Conservation (phyloP, 371 early-diverging fungal genomes). For the Mucor velutinosus region DNA sequence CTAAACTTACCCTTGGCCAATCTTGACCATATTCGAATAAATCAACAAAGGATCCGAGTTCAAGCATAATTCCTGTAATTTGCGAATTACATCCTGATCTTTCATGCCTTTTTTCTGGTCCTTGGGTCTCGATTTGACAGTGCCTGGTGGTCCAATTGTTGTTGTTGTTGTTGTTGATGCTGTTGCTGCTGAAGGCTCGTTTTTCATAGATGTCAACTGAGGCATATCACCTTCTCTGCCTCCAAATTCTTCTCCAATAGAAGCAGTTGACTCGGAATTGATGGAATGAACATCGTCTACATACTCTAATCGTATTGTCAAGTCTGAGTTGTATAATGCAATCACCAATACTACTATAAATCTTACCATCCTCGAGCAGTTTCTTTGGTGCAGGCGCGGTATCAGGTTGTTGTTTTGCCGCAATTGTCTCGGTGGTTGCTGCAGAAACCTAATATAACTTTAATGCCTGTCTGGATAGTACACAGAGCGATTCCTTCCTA, state of each 20-base stretch:
- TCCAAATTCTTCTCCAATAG: constrained; percentile 6
- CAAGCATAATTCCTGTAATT: constrained; percentile 43
- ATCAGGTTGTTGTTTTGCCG: neutral
- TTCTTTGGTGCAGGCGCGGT: neutral
- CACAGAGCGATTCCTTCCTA: neutral
- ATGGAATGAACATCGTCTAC: constrained; percentile 18
- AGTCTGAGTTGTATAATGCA: neutral
- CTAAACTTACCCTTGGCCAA: constrained; percentile 86
- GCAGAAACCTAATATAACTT: constrained; percentile 3
- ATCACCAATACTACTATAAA: neutral
- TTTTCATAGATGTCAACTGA: neutral
- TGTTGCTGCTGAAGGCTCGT: neutral
- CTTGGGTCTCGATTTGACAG: constrained; percentile 33
- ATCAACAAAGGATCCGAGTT: constrained; percentile 41
- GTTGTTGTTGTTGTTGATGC: neutral
- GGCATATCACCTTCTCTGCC: neutral
- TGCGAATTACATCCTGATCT: constrained; percentile 76
- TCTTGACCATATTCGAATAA: constrained; percentile 83
- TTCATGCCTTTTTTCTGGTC: constrained; percentile 39
- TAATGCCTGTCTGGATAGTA: neutral
- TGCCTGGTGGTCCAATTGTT: constrained; percentile 12
- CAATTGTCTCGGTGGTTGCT: neutral
- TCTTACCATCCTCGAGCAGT: constrained; percentile 8
- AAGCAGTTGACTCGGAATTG: constrained; percentile 17
- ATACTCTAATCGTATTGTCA: neutral